These are phyloP conservation scores for Lizanozyma gosingica DNA, from an alignment of 1,139 yeast genomes.

Conservation along the genomic window DNA sequence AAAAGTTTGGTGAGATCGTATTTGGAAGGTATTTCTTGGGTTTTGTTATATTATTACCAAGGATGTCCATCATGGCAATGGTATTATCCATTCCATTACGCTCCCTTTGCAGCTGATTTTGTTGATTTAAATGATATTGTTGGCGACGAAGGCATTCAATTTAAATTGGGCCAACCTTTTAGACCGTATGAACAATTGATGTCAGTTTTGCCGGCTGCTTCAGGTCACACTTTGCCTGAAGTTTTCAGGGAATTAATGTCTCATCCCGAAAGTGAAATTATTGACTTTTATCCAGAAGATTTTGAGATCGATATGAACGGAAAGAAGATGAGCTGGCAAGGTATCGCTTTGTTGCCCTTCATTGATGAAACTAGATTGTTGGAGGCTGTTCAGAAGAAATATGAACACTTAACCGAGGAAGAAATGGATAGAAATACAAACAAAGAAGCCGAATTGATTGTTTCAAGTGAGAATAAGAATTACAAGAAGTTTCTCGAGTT, in stretches of 20 bases:
- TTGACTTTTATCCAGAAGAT: slow-evolving; percentile 85
- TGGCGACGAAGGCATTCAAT: slow-evolving; percentile 49
- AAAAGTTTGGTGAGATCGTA: slow-evolving; percentile 62
- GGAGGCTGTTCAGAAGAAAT: slow-evolving; percentile 56
- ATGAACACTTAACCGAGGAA: slow-evolving; percentile 53
- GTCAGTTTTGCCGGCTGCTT: slow-evolving; percentile 96
- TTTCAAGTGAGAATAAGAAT: slow-evolving; percentile 49
- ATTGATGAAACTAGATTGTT: slow-evolving; percentile 76
- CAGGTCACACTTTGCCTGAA: slow-evolving; percentile 84
- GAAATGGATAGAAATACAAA: slow-evolving; percentile 65
- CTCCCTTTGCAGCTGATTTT: slow-evolving; percentile 94
- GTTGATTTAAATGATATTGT: slow-evolving; percentile 36
- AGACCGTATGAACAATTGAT: slow-evolving; percentile 92
- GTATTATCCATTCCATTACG: slow-evolving; percentile 96
- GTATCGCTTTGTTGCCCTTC: slow-evolving; percentile 82
- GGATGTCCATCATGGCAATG: slow-evolving; percentile 99
- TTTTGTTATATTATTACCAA: slow-evolving; percentile 82
- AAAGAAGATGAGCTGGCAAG: slow-evolving; percentile 92
- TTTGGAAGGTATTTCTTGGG: slow-evolving; percentile 96
- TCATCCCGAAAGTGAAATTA: slow-evolving; percentile 69
- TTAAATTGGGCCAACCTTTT: slow-evolving; percentile 72
- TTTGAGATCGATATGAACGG: slow-evolving; percentile 95
- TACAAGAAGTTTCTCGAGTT: slow-evolving; percentile 30
- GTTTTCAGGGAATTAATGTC: slow-evolving; percentile 81
- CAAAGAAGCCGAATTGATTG: slow-evolving; percentile 51